These are phyloP conservation scores for Lenwebbia sp. DNA, from an alignment of 345 rosid species.

Conservation along the genomic window DNA sequence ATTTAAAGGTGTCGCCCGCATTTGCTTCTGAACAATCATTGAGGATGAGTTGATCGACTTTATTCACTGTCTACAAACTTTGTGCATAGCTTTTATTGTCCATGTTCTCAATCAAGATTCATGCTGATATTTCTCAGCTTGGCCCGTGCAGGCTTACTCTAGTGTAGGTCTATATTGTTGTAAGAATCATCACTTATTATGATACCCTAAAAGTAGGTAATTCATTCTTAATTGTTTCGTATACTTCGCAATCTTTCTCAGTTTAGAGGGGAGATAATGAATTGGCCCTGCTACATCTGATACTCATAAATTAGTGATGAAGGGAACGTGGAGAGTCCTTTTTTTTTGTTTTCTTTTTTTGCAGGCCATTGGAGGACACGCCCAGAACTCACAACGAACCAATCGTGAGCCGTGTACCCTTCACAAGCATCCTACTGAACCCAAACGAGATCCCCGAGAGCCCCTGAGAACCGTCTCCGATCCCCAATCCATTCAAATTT, in stretches of 20 bases:
- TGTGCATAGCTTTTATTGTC: not conserved
- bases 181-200: not conserved
- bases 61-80: not conserved
- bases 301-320: not conserved
- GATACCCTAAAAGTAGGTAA: not conserved
- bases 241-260: not conserved
- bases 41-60: not conserved
- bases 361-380: too few species aligned
- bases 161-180: not conserved
- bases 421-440: too few species aligned
- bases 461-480: too few species aligned
- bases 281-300: not conserved
- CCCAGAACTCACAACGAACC: too few species aligned
- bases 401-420: too few species aligned
- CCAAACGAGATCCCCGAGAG: too few species aligned
- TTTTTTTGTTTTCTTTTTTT: too few species aligned
- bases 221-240: not conserved
- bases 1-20: too few species aligned
- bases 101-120: not conserved
- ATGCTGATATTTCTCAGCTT: not conserved
- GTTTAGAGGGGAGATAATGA: not conserved
- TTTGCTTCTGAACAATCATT: too few species aligned
- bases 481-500: too few species aligned
- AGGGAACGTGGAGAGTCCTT: too few species aligned
- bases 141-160: not conserved